phyloP scores from a whole-genome alignment of 106 monocot species.

The Acanthochlamys bracteata region DNA sequence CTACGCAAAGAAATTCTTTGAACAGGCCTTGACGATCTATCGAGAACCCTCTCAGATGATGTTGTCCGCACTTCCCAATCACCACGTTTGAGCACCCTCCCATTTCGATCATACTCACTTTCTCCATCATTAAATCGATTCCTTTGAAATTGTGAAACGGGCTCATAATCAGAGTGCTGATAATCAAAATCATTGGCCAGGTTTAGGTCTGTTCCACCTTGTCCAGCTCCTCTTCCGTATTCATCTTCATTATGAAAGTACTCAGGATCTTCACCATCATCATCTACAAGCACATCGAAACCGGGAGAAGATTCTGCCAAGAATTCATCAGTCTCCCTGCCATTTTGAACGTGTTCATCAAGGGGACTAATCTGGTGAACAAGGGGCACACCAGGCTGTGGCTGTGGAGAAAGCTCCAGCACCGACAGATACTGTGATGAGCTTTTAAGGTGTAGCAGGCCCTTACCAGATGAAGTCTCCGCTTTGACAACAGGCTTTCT shows the following conservation, averaged over 20 bases:
- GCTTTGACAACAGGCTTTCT: constrained; percentile 6
- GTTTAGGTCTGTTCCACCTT: constrained; percentile 13
- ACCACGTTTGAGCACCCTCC: constrained; percentile 9
- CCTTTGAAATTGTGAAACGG: constrained; percentile 21
- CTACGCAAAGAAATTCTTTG: constrained; percentile 16
- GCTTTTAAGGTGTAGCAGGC: constrained; percentile 8
- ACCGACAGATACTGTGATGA: constrained; percentile 9
- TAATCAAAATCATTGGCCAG: constrained; percentile 28
- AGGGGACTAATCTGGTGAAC: constrained; percentile 14
- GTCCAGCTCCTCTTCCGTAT: constrained; percentile 8
- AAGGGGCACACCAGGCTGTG: constrained; percentile 4
- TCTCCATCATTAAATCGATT: constrained; percentile 29
- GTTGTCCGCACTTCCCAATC: constrained; percentile 18
- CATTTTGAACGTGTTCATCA: constrained; percentile 30
- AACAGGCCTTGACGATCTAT: constrained; percentile 21
- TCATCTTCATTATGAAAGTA: constrained; percentile 42
- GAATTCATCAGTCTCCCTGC: constrained; percentile 45
- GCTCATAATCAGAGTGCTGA: constrained; percentile 24
- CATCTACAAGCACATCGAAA: constrained; percentile 56
- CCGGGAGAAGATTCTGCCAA: constrained; percentile 68
- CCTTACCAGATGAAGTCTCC: constrained; percentile 8
- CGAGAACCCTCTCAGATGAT: constrained; percentile 32
- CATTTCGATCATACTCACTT: constrained; percentile 27
- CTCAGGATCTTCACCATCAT: constrained; percentile 27
- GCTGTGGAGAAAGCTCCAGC: constrained; percentile 14